A percentile compares a stretch with the other conserved stretches of the same genome.
phyloP scores from a whole-genome alignment of 164 flowering plant genomes.

The Berberis thunbergii region DNA sequence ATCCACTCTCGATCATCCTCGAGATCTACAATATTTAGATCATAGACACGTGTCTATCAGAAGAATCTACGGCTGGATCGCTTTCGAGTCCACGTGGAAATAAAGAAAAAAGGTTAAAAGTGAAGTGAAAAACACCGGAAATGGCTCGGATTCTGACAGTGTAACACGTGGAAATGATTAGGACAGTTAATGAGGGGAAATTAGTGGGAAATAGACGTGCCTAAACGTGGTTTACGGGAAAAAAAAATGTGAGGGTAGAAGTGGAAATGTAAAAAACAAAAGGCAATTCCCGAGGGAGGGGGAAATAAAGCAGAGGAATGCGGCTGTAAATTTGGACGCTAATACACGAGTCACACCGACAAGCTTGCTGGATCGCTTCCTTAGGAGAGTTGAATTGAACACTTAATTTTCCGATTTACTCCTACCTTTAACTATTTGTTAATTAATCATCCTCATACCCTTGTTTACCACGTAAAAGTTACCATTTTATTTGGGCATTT shows the following conservation, averaged over 20 bases:
- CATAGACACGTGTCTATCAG: slow-evolving; percentile 19
- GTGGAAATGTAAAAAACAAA: slow-evolving; percentile 3
- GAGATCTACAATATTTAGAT: slow-evolving; percentile 13
- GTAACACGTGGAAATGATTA: slow-evolving; percentile 18
- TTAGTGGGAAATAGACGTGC: background rate
- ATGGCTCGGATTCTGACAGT: background rate
- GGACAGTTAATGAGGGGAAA: slow-evolving; percentile 8
- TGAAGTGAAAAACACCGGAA: background rate
- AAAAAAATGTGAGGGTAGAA: background rate
- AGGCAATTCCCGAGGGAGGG: slow-evolving; percentile 31
- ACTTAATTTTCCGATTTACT: slow-evolving; percentile 11
- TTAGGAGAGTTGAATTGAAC: slow-evolving; percentile 40
- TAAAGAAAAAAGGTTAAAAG: slow-evolving; percentile 3
- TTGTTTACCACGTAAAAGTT: background rate
- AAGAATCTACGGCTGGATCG: slow-evolving; percentile 8
- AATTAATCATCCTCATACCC: background rate
- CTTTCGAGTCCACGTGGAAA: slow-evolving; percentile 7
- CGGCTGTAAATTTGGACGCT: slow-evolving; percentile 62
- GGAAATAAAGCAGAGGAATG: slow-evolving; percentile 37
- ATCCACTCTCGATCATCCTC: slow-evolving; percentile 3
- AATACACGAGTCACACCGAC: slow-evolving; percentile 47
- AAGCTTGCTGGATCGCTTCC: slow-evolving; percentile 72
- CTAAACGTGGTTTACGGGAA: too few species aligned
- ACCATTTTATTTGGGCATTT: slow-evolving; percentile 3
- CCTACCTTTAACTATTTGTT: background rate